These are phyloP conservation scores for Aspergillus fijiensis DNA, from an alignment of 2,329 filamentous ascomycete genomes.

Conservation along the genomic window DNA sequence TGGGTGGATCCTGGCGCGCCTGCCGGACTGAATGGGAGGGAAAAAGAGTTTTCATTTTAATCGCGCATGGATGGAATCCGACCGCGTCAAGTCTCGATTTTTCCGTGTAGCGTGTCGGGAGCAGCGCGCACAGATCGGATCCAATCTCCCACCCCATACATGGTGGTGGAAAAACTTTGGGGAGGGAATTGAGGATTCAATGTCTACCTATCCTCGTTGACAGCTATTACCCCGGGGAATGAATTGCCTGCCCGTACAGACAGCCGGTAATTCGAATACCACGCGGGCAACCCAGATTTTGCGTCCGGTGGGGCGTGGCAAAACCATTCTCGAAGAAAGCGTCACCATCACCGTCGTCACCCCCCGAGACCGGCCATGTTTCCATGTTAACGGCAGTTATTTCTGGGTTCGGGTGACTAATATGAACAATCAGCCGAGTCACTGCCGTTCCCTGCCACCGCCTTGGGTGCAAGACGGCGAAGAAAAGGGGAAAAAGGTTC, in stretches of 20 bases:
- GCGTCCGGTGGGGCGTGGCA: constrained; percentile 32
- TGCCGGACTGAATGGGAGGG: constrained; percentile 17
- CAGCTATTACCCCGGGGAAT: background rate
- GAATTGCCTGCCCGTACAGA: background rate
- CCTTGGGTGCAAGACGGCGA: constrained; percentile 3
- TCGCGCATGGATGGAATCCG: constrained; percentile 4
- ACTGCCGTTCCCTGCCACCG: constrained; percentile 6
- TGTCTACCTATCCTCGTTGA: background rate
- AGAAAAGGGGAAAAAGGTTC: constrained; percentile 6
- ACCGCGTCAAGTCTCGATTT: background rate
- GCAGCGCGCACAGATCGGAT: background rate
- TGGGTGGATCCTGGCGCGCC: constrained; percentile 24
- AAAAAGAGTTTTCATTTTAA: constrained; percentile 1
- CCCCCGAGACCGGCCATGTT: constrained; percentile 26
- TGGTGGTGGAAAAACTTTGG: background rate
- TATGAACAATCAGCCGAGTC: background rate
- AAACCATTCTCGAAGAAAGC: constrained; percentile 32
- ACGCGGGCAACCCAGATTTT: background rate
- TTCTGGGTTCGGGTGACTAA: constrained; percentile 10
- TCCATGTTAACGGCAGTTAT: constrained; percentile 13
- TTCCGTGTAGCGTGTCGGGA: background rate
- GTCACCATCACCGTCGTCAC: constrained; percentile 13
- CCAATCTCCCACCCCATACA: background rate
- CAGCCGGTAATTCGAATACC: constrained; percentile 5
- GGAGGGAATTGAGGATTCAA: background rate